Percentiles rank a stretch among this genome's conserved stretches.
Conservation (phyloP, 2,329 filamentous ascomycete genomes). For the Dactylellina drechsleri region DNA sequence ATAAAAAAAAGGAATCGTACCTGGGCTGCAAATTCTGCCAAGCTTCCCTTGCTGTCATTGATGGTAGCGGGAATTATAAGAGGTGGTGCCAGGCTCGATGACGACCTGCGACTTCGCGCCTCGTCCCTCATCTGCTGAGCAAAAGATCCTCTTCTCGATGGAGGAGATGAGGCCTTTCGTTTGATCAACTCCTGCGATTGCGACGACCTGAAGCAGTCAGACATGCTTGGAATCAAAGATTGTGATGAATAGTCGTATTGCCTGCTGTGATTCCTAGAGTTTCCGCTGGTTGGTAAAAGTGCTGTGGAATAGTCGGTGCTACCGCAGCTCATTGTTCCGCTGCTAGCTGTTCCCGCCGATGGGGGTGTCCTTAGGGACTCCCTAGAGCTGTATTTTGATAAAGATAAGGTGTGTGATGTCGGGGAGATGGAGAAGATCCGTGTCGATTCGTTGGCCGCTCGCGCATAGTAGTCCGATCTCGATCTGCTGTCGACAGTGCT, state of each 20-base stretch:
- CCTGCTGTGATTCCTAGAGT: slow-evolving; percentile 38
- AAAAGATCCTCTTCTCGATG: slow-evolving; percentile 44
- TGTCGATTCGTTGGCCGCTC: slow-evolving; percentile 38
- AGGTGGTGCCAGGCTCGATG: slow-evolving; percentile 33
- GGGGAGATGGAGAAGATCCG: slow-evolving; percentile 45
- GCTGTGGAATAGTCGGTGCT: slow-evolving; percentile 45
- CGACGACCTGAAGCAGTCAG: slow-evolving; percentile 45
- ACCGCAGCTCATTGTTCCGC: slow-evolving; percentile 5
- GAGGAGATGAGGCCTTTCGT: slow-evolving; percentile 40
- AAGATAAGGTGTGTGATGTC: slow-evolving; percentile 9
- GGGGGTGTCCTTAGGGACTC: slow-evolving; percentile 47
- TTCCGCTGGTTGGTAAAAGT: slow-evolving; percentile 43
- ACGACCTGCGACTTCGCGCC: slow-evolving; percentile 39
- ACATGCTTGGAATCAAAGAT: slow-evolving; percentile 45
- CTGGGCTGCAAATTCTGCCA: slow-evolving; percentile 85
- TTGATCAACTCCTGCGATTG: slow-evolving; percentile 37
- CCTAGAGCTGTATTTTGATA: slow-evolving; percentile 37
- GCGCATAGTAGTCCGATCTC: slow-evolving; percentile 45
- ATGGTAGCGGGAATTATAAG: slow-evolving; percentile 75
- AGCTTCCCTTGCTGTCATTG: slow-evolving; percentile 76
- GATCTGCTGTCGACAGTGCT: slow-evolving; percentile 33
- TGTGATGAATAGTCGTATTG: slow-evolving; percentile 42
- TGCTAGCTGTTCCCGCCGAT: slow-evolving; percentile 32
- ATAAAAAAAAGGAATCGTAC: slow-evolving; percentile 64
- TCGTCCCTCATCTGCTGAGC: slow-evolving; percentile 44